These are phyloP conservation scores for Cryptococcus neoformans DNA, from an alignment of 1,284 basidiomycete genomes.

Conservation along the genomic window DNA sequence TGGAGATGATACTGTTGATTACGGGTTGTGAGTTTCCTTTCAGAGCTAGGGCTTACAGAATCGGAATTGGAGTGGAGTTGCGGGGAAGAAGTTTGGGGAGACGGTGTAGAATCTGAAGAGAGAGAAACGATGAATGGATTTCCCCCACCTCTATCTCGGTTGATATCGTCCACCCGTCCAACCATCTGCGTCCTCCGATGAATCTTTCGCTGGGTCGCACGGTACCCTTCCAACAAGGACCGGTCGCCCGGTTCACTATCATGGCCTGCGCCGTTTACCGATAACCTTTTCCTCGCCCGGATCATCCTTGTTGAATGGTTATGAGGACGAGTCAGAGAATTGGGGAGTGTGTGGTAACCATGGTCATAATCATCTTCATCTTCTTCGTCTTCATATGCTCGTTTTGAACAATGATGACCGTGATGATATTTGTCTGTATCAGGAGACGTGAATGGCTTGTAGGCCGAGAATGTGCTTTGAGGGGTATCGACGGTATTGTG, in stretches of 20 bases:
- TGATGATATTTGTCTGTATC: neutral
- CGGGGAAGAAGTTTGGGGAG: neutral
- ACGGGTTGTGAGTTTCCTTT: neutral
- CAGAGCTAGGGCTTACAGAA: no score
- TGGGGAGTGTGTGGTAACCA: neutral
- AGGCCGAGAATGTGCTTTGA: neutral
- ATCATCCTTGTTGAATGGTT: no score
- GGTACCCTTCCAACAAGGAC: neutral
- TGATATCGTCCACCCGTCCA: no score
- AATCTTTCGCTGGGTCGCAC: neutral
- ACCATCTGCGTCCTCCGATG: neutral
- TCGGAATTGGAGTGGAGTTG: neutral
- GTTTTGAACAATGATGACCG: neutral
- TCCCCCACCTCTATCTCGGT: no score
- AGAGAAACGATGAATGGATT: neutral
- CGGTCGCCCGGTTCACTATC: neutral
- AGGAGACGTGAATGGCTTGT: neutral
- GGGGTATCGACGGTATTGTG: no score
- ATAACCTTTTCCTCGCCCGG: no score
- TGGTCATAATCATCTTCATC: neutral
- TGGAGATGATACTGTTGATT: neutral
- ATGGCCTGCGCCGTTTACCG: neutral
- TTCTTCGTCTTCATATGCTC: neutral
- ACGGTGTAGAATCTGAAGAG: neutral
- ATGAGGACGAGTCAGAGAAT: neutral